Conservation (phyloP, 306 rosid genomes). For the Alnus glutinosa region DNA sequence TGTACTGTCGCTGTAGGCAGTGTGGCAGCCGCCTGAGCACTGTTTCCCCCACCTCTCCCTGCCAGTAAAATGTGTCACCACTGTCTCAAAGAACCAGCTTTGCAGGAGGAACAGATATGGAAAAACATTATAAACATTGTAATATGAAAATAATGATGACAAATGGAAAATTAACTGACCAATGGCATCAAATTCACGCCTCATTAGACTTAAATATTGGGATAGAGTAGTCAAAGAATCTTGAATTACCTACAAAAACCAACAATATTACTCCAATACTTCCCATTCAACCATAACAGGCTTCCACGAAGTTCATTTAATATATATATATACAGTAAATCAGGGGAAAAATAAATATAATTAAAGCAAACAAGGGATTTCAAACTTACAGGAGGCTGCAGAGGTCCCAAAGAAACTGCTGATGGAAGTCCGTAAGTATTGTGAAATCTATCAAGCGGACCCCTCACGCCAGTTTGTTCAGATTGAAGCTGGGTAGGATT, state of each 20-base stretch:
- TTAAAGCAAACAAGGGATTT: constrained; percentile 32
- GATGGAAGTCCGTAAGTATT: constrained; percentile 57
- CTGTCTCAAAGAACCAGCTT: constrained; percentile 29
- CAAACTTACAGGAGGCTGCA: constrained; percentile 73
- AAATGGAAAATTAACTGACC: constrained; percentile 50
- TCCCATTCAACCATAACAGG: not conserved
- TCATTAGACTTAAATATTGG: constrained; percentile 64
- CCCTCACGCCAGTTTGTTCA: constrained; percentile 56
- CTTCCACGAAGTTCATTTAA: not conserved
- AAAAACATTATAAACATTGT: constrained; percentile 18
- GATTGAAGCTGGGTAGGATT: constrained; percentile 55
- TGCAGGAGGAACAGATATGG: constrained; percentile 17
- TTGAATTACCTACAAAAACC: constrained; percentile 76
- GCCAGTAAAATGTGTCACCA: constrained; percentile 38
- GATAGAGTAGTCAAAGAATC: constrained; percentile 91
- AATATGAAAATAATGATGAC: not conserved
- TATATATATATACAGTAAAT: constrained; percentile 10
- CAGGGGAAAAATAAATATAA: constrained; percentile 5
- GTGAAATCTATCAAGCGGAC: constrained; percentile 53
- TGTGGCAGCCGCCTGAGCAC: constrained; percentile 45
- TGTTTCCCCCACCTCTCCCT: constrained; percentile 64
- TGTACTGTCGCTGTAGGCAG: constrained; percentile 40
- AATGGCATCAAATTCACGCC: constrained; percentile 65
- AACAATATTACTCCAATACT: constrained; percentile 16
- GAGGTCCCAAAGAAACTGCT: constrained; percentile 64